Evolutionary conservation across 2,329 filamentous ascomycete genomes (phyloP).

Genomic region (Stagonosporopsis vannaccii): DNA sequence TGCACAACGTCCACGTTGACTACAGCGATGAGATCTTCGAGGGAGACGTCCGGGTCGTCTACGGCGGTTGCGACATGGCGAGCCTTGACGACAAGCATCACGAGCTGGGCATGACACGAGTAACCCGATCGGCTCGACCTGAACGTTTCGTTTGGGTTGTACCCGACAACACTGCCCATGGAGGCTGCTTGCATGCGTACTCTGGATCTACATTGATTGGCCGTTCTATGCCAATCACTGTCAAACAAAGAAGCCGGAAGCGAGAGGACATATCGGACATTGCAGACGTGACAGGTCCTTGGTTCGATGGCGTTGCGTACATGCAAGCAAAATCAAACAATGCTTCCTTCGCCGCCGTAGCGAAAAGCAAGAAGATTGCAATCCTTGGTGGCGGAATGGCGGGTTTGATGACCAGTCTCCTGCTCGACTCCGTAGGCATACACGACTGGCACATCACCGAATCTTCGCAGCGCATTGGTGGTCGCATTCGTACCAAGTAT

Average conservation of each 20-base stretch:
- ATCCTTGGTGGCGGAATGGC: conserved; percentile 73
- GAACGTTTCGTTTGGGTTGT: conserved; percentile 59
- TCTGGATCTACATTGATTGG: conserved; percentile 51
- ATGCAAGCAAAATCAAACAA: conserved; percentile 63
- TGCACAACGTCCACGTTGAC: conserved; percentile 60
- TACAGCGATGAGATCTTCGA: conserved; percentile 52
- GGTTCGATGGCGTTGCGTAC: conserved; percentile 71
- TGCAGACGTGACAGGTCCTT: conserved; percentile 64
- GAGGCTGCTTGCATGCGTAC: conserved; percentile 57
- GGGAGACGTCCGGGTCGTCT: conserved; percentile 54
- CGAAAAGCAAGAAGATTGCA: conserved; percentile 66
- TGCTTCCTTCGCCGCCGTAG: conserved; percentile 59
- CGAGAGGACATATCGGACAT: conserved; percentile 56
- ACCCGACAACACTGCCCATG: conserved; percentile 48
- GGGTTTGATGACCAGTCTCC: conserved; percentile 64
- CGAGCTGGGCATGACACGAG: conserved; percentile 50
- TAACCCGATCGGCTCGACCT: conserved; percentile 47
- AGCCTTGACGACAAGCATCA: conserved; percentile 51
- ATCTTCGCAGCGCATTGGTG: conserved; percentile 66
- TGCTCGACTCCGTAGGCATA: conserved; percentile 62
- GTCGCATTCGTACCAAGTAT: conserved; percentile 70
- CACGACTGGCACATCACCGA: conserved; percentile 69
- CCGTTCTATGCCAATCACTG: conserved; percentile 50
- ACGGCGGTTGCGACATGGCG: conserved; percentile 54
- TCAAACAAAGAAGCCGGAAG: conserved; percentile 46